Percentiles rank a stretch among this genome's conserved stretches.
These are phyloP conservation scores for Euphrasia confusa DNA, from an alignment of 257 asterid species.

Conservation along the genomic window DNA sequence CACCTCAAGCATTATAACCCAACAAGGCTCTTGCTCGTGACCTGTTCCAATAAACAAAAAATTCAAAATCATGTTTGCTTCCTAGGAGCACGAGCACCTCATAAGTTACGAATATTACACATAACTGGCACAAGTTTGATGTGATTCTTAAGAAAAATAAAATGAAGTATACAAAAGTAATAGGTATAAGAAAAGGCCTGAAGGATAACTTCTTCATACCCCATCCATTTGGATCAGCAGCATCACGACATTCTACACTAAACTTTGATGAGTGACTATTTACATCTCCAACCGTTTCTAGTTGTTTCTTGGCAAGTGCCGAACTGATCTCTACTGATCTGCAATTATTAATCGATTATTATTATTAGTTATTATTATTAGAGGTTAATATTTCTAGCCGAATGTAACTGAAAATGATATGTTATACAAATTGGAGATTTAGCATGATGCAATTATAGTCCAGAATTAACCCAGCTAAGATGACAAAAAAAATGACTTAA, in stretches of 20 bases:
- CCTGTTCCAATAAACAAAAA: constrained; percentile 52
- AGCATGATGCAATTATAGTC: constrained; percentile 15
- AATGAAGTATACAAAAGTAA: constrained; percentile 16
- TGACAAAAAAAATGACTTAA: not conserved
- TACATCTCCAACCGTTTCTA: constrained; percentile 80
- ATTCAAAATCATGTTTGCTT: constrained; percentile 14
- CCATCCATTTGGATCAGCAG: constrained; percentile 90
- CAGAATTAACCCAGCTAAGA: constrained; percentile 16
- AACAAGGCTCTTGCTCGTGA: constrained; percentile 74
- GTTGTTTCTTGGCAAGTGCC: constrained; percentile 83
- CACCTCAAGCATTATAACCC: constrained; percentile 99
- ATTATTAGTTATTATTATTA: constrained; percentile 9
- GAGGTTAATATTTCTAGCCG: constrained; percentile 14
- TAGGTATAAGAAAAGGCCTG: constrained; percentile 20
- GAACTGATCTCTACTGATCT: constrained; percentile 97
- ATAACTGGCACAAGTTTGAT: constrained; percentile 14
- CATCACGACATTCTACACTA: constrained; percentile 89
- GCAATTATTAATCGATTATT: constrained; percentile 32
- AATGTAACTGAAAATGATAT: constrained; percentile 18
- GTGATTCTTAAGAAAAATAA: constrained; percentile 5
- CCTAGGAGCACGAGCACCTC: not conserved
- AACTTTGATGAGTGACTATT: constrained; percentile 64
- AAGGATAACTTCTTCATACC: constrained; percentile 42
- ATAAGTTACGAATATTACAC: constrained; percentile 10
- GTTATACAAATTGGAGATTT: constrained; percentile 7